These are phyloP conservation scores for Fusarium subglutinans DNA, from an alignment of 2,329 filamentous ascomycete genomes.

Conservation along the genomic window DNA sequence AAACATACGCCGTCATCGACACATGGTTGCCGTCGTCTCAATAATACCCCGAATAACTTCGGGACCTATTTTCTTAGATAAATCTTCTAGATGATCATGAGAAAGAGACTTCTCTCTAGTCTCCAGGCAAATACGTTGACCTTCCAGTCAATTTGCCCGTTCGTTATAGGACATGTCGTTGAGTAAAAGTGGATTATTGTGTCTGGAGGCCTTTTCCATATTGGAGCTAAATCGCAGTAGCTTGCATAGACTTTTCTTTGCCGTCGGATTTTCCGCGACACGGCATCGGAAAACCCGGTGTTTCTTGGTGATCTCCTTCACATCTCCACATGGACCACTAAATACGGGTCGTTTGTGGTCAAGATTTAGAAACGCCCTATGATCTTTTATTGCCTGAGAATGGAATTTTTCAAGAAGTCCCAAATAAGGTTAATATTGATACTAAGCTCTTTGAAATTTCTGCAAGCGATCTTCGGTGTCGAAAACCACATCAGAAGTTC, in stretches of 20 bases:
- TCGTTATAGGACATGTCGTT: neutral
- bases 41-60: neutral
- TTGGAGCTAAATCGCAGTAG: neutral
- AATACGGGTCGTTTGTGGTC: neutral
- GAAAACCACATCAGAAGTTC: rapidly evolving
- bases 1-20: neutral
- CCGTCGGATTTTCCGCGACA: neutral
- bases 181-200: rapidly evolving
- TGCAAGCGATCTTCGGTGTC: neutral
- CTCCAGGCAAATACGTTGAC: rapidly evolving
- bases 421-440: too few relatives aligned
- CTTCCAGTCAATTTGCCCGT: neutral
- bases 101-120: neutral
- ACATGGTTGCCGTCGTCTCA: neutral
- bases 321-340: neutral
- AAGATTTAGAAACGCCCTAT: rapidly evolving
- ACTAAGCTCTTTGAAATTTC: too few relatives aligned
- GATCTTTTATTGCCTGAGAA: rapidly evolving
- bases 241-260: rapidly evolving
- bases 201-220: too few relatives aligned
- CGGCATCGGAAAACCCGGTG: neutral
- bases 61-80: neutral
- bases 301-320: neutral
- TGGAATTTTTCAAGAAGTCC: rapidly evolving
- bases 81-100: rapidly evolving